phyloP scores from a whole-genome alignment of 108 stramenopile genomes.

The Phaeodactylum tricornutum region DNA sequence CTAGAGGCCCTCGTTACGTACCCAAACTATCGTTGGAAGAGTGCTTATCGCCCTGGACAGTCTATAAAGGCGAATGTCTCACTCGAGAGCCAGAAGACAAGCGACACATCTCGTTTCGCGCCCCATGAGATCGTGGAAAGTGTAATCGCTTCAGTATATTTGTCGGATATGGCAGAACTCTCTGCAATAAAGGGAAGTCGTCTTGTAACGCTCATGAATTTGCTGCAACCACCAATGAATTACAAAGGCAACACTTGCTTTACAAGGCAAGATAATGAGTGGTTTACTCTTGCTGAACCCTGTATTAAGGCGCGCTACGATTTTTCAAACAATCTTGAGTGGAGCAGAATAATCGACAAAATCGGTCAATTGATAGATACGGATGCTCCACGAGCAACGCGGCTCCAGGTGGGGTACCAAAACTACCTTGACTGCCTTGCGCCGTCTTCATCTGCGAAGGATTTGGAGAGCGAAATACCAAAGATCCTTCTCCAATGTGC shows the following conservation, averaged over 20 bases:
- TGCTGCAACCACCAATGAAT: neutral
- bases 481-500: conserved; percentile 11
- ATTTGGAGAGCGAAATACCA: no score
- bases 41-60: conserved; percentile 10
- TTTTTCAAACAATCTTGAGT: neutral
- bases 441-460: no score
- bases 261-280: no score
- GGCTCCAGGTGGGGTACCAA: no score
- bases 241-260: neutral
- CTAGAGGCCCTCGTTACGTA: conserved; percentile 24
- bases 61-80: neutral
- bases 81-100: conserved; percentile 9
- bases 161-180: neutral
- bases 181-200: neutral
- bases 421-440: no score
- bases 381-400: no score
- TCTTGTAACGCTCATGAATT: neutral
- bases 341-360: no score
- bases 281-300: neutral
- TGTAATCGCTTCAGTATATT: conserved; percentile 31
- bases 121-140: conserved; percentile 42
- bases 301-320: neutral
- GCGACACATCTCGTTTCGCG: no score
- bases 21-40: conserved; percentile 9
- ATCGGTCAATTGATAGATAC: neutral